Evolutionary conservation across 2,329 filamentous ascomycete genomes (phyloP), one percentile per base, ranked within the genome.

Genomic region (Verticillium zaregamsianum): DNA sequence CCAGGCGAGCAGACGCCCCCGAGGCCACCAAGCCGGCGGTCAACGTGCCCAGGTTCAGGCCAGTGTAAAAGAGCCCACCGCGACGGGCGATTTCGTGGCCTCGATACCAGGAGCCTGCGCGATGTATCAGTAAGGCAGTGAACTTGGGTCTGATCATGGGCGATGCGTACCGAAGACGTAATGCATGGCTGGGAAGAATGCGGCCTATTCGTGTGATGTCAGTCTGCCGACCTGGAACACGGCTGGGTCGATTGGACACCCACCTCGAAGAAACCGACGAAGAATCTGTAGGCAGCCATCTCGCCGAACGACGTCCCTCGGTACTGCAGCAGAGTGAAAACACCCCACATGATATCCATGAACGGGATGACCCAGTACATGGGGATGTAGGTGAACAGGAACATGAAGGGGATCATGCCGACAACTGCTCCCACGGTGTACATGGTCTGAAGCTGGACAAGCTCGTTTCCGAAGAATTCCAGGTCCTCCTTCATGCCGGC

Each of bases 241-340:
- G 55, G 14, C 3, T 11, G 3, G 8, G 49, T 23, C 15, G n/a
- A 23, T 5, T 15, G 5, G 12, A 9, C 5, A 11, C 55, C 33
- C 20, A 57, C 55, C 55, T 86, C 82, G 62, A 85, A 84, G 68
- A 79, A 78, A 0, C 82, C 81, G 4, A 86, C 79, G 1, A 85
- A 63, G 60, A 86, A 86, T 3, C 83, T 77, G 68, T 84, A 85
- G 0, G 81, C 80, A 58, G 79, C 79, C 14, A 86, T 61, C 59
- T 86, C 82, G 1, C 77, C 75, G 64, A 78, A 84, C 2, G 76
- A 74, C 3, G 74, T 72, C 2, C 78, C 78, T 7, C 82, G 78
- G 62, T 80, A 85, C 63, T 85, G 82, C 64, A 85, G 71, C 15
- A 87, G 74, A 0, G 84, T 87, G 63, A 86, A 83, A 23, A 86